Evolutionary conservation across 768 basidiomycete genomes (phyloP).

Genomic region (Clitopilus passeckerianus): DNA sequence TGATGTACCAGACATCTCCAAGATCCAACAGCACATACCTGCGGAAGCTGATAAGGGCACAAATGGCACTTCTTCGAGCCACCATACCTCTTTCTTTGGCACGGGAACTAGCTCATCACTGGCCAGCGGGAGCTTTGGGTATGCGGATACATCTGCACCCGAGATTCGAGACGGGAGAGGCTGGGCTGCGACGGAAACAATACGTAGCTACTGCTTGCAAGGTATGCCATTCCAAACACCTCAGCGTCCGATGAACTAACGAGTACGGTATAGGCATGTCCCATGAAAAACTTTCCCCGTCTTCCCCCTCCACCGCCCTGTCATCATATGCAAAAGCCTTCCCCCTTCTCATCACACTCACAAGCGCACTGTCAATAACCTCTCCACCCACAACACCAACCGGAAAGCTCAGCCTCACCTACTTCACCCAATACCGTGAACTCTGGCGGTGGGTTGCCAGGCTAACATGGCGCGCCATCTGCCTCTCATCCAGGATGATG

Average conservation of each 20-base stretch:
- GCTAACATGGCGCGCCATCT: constrained; percentile 74
- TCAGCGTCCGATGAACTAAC: neutral
- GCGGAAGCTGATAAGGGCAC: constrained; percentile 32
- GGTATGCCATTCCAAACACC: constrained; percentile 38
- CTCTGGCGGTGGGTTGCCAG: constrained; percentile 85
- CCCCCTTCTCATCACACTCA: constrained; percentile 41
- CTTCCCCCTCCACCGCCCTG: constrained; percentile 49
- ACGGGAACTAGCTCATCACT: constrained; percentile 40
- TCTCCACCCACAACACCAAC: constrained; percentile 18
- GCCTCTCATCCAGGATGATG: constrained; percentile 51
- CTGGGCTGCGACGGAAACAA: constrained; percentile 69
- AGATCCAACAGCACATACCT: constrained; percentile 51
- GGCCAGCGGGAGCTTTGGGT: constrained; percentile 45
- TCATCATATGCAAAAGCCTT: constrained; percentile 49
- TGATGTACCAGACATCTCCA: constrained; percentile 48
- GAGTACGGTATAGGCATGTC: constrained; percentile 67
- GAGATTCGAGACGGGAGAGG: constrained; percentile 66
- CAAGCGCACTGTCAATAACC: constrained; percentile 38
- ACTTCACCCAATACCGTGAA: constrained; percentile 71
- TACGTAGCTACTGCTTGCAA: constrained; percentile 75
- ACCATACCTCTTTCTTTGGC: constrained; percentile 27
- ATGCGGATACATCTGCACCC: constrained; percentile 32
- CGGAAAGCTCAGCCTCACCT: constrained; percentile 38
- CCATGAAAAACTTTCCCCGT: constrained; percentile 53
- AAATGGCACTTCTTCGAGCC: constrained; percentile 26